Evolutionary conservation across 192 early-diverging fungal species (phyloP).

Genomic region (Coemansia sp.): DNA sequence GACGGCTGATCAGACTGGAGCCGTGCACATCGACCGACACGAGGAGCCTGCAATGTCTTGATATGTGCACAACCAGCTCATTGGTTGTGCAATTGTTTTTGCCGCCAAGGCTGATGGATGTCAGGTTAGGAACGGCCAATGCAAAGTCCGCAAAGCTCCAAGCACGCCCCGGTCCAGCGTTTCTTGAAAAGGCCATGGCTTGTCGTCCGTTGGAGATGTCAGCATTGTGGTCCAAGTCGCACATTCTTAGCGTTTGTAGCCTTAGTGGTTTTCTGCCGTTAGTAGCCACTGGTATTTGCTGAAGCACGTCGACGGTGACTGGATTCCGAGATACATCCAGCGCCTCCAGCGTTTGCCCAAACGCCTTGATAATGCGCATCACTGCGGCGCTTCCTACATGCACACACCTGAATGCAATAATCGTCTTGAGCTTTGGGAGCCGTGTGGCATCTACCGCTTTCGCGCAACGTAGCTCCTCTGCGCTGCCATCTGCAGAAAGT

Average conservation of each 20-base stretch:
- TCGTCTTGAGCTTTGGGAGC: conserved; percentile 25
- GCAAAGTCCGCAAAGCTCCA: conserved; percentile 15
- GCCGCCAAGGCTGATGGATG: conserved; percentile 24
- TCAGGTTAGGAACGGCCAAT: conserved; percentile 13
- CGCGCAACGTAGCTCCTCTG: neutral
- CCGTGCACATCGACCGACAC: conserved; percentile 25
- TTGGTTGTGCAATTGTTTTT: conserved; percentile 27
- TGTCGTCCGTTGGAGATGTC: neutral
- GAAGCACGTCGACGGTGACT: neutral
- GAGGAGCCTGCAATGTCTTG: conserved; percentile 12
- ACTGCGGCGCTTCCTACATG: conserved; percentile 15
- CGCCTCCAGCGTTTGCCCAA: conserved; percentile 17
- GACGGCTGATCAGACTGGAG: conserved; percentile 16
- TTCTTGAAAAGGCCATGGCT: neutral
- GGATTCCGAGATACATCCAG: conserved; percentile 18
- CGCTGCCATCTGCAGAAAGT: neutral
- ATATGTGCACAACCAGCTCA: conserved; percentile 20
- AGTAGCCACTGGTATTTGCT: neutral
- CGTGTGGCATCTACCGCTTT: neutral
- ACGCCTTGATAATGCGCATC: conserved; percentile 18
- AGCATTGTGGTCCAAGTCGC: conserved; percentile 6
- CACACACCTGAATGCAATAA: conserved; percentile 19
- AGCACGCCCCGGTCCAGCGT: neutral
- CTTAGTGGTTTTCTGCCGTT: neutral
- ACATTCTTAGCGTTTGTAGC: conserved; percentile 14